These are phyloP conservation scores for Arachnomyces sp. DNA, from an alignment of 2,329 filamentous ascomycete species.

Conservation along the genomic window DNA sequence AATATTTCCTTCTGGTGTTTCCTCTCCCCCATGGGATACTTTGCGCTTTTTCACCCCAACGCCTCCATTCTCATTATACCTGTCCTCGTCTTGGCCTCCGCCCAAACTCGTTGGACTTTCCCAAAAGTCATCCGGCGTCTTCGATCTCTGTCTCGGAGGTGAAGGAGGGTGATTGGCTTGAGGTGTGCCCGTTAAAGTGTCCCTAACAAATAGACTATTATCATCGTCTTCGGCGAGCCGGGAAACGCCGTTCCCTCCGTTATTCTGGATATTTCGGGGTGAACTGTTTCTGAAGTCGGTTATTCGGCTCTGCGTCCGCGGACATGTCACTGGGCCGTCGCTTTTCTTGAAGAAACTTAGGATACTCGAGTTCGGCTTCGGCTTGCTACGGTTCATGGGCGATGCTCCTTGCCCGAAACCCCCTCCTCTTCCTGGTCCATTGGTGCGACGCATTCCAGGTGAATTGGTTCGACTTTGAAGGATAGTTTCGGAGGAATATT, in stretches of 20 bases:
- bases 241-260: slow-evolving; percentile 16
- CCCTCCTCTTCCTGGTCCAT: not conserved
- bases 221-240: slow-evolving; percentile 18
- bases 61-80: slow-evolving; percentile 26
- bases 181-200: slow-evolving; percentile 9
- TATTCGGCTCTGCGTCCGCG: slow-evolving; percentile 47
- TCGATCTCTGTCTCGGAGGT: slow-evolving; percentile 14
- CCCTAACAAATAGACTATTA: slow-evolving; percentile 29
- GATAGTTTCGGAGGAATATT: too few relatives aligned
- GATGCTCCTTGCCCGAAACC: not conserved
- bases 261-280: too few relatives aligned
- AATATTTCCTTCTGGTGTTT: slow-evolving; percentile 5
- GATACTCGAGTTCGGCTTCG: slow-evolving; percentile 51
- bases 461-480: not conserved
- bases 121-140: slow-evolving; percentile 29
- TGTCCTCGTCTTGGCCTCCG: slow-evolving; percentile 8
- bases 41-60: slow-evolving; percentile 27
- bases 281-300: slow-evolving; percentile 30
- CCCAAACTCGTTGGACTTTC: slow-evolving; percentile 12
- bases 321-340: slow-evolving; percentile 46
- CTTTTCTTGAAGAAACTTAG: slow-evolving; percentile 69
- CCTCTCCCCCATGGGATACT: slow-evolving; percentile 6
- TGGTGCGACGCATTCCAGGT: not conserved
- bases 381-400: not conserved
- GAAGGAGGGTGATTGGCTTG: too few relatives aligned